Percentiles rank a stretch among this genome's conserved stretches.
Conservation (phyloP, 306 rosid species). For the Prunus persica region Prunus_persica_NCBIv2 NC_034013.1:17230001-17230500, state of each 20-base stretch:
- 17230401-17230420: too few relatives aligned
- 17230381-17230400: too few relatives aligned
- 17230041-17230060: not conserved
- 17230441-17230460: too few relatives aligned
- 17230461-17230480: conserved; percentile 64
- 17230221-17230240: conserved; percentile 83
- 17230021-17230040: not conserved
- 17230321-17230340: conserved; percentile 94
- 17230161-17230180: not conserved
- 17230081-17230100: too few relatives aligned
- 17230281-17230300: conserved; percentile 97
- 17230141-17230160: too few relatives aligned
- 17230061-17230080: too few relatives aligned
- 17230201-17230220: conserved; percentile 86
- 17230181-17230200: conserved; percentile 53
- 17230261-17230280: conserved; percentile 59
- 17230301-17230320: conserved; percentile 94
- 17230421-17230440: too few relatives aligned
- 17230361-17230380: too few relatives aligned
- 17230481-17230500: conserved; percentile 90
- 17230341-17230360: conserved; percentile 89
- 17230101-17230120: too few relatives aligned
- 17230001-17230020: too few relatives aligned
- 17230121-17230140: too few relatives aligned
- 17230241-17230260: conserved; percentile 92